Evolutionary conservation across 768 basidiomycete genomes (phyloP).

Genomic region (Trametes cubensis): DNA sequence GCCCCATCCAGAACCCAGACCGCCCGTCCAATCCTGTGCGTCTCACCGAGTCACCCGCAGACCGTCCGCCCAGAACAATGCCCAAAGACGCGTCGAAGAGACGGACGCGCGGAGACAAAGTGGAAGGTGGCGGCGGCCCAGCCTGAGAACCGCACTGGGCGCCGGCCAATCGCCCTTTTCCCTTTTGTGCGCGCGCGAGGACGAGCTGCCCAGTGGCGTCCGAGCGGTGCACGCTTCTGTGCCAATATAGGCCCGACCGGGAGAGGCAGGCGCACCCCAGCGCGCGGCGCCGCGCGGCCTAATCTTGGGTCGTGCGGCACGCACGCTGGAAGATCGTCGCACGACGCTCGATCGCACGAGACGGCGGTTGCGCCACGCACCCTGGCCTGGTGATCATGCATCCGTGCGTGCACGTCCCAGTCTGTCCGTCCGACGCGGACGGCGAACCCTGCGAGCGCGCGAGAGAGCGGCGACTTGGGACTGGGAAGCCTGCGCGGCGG

Average conservation of each 20-base stretch:
- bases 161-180: conserved; percentile 10
- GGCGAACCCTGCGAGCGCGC: background rate
- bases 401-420: background rate
- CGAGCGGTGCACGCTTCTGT: conserved; percentile 12
- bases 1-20: background rate
- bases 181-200: background rate
- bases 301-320: conserved; percentile 10
- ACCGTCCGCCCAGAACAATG: background rate
- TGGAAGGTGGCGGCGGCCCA: conserved; percentile 12
- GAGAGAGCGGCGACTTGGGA: background rate
- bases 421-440: background rate
- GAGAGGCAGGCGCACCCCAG: background rate
- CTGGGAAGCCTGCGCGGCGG: conserved; percentile 5
- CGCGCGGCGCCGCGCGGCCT: conserved; percentile 8
- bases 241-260: conserved; percentile 6
- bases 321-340: conserved; percentile 13
- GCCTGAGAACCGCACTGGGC: conserved; percentile 5
- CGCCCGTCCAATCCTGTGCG: background rate
- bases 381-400: conserved; percentile 1
- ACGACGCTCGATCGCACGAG: conserved; percentile 3
- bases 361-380: background rate
- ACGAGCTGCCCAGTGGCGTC: conserved; percentile 2
- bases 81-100: background rate
- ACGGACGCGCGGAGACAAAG: conserved; percentile 10
- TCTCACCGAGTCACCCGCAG: background rate